Conservation (phyloP, 2,329 filamentous ascomycete species). For the Allantophomopsis cytisporea region DNA sequence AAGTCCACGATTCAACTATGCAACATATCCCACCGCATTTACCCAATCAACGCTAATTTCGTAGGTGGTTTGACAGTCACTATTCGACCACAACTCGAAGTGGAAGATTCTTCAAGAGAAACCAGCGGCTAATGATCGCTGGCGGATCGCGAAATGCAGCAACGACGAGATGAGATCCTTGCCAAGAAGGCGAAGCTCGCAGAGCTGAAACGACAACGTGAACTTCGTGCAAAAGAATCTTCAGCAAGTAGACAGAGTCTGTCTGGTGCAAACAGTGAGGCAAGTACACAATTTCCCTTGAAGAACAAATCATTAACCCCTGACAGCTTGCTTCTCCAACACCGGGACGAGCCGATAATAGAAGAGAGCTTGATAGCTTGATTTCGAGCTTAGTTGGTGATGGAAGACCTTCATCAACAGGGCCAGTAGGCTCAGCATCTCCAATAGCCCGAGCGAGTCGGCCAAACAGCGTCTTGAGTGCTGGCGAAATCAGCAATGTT, state of each 20-base stretch:
- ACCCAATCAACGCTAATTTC: neutral
- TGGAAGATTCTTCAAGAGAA: neutral
- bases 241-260: slow-evolving; percentile 54
- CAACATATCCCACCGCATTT: too few species aligned
- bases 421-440: slow-evolving; percentile 49
- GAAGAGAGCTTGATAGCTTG: slow-evolving; percentile 70
- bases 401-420: slow-evolving; percentile 56
- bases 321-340: slow-evolving; percentile 53
- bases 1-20: too few species aligned
- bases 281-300: slow-evolving; percentile 14
- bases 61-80: neutral
- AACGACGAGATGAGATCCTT: slow-evolving; percentile 85
- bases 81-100: neutral
- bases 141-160: slow-evolving; percentile 38
- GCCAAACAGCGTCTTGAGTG: slow-evolving; percentile 76
- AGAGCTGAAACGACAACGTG: slow-evolving; percentile 86
- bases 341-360: slow-evolving; percentile 53
- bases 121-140: too few species aligned
- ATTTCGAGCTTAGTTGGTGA: slow-evolving; percentile 76
- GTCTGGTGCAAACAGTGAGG: slow-evolving; percentile 59
- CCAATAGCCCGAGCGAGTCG: slow-evolving; percentile 58
- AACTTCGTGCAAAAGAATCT: slow-evolving; percentile 67
- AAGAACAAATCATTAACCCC: slow-evolving; percentile 11
- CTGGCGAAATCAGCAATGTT: slow-evolving; percentile 67
- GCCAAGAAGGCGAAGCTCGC: slow-evolving; percentile 95